Evolutionary conservation across 1,284 basidiomycete species (phyloP).

Genomic region (Irpex sp.): DNA sequence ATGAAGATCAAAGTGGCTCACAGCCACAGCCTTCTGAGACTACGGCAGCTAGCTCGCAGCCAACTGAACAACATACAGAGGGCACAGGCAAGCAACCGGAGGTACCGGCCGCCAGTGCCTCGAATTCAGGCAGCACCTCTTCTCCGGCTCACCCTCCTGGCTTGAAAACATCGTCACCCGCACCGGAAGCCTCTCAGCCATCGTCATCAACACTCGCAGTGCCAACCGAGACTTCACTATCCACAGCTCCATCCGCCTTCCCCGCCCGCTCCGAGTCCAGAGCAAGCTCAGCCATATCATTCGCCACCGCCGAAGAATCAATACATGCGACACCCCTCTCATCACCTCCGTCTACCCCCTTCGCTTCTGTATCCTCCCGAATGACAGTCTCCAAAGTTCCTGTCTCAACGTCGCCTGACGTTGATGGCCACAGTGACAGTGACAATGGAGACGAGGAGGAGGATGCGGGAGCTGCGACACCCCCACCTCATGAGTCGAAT

Average conservation of each 20-base stretch:
- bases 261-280: constrained; percentile 24
- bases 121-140: not conserved
- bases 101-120: not conserved
- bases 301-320: constrained; percentile 29
- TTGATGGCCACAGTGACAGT: not conserved
- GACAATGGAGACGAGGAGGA: not conserved
- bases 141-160: not conserved
- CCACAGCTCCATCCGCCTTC: constrained; percentile 5
- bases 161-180: not conserved
- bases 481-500: not conserved
- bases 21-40: not conserved
- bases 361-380: constrained; percentile 1
- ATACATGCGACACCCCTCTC: constrained; percentile 7
- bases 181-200: constrained; percentile 16
- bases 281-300: constrained; percentile 29
- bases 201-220: constrained; percentile 24
- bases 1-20: not conserved
- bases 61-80: not conserved
- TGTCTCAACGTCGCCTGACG: constrained; percentile 8
- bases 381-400: constrained; percentile 10
- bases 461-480: constrained; percentile 1
- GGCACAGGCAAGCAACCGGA: not conserved
- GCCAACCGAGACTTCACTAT: constrained; percentile 11
- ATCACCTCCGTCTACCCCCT: constrained; percentile 7
- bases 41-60: not conserved